Evolutionary conservation across 2,329 filamentous ascomycete genomes (phyloP), one percentile per base, ranked within the genome.

Genomic region (Ustulina deusta): DNA sequence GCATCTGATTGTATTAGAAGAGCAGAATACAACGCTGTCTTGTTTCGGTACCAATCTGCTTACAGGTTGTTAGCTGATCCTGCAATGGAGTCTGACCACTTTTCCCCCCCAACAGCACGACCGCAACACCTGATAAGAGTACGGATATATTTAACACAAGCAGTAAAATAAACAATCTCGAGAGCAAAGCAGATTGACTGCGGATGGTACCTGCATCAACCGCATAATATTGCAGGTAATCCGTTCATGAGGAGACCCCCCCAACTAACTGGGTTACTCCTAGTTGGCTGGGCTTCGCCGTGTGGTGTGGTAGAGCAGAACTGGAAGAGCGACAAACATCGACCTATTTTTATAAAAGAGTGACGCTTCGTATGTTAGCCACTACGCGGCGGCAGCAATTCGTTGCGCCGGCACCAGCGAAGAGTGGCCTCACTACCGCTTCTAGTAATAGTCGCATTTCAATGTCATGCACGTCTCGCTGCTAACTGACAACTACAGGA

Each of bases 381-480:
- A n/a, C n/a, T n/a, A n/a, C n/a, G n/a, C n/a, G 29, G 29, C 7
- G 7, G 4, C 2, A 9, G 42, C 4, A 49, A 9, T 6, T 11
- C n/a, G 49, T 20, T 15, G 49, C 49, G 29, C 1, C 17, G 17
- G n/a, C 9, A 25, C 49, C 42, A 46, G 36, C 32, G n/a, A 54
- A 36, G 4, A 22, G 20, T 29, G 49, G 29, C 29, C 29, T 6
- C 6, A 20, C 29, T 52, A 20, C 49, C 49, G 17, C 17, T 34
- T 54, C n/a, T 20, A 36, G 49, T 15, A 54, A 36, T 54, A 11
- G 17, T 34, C 49, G 22, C 32, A 54, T 54, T 52, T 54, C 49
- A 29, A 54, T 54, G 36, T 2, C 17, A 54, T 54, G 49, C 49
- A 54, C n/a, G 49, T 54, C n/a, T 54, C 29, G 32, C 49, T 36